Conservation (phyloP, 495 filamentous ascomycete genomes). For the Aspergillus olivimuriae region DNA sequence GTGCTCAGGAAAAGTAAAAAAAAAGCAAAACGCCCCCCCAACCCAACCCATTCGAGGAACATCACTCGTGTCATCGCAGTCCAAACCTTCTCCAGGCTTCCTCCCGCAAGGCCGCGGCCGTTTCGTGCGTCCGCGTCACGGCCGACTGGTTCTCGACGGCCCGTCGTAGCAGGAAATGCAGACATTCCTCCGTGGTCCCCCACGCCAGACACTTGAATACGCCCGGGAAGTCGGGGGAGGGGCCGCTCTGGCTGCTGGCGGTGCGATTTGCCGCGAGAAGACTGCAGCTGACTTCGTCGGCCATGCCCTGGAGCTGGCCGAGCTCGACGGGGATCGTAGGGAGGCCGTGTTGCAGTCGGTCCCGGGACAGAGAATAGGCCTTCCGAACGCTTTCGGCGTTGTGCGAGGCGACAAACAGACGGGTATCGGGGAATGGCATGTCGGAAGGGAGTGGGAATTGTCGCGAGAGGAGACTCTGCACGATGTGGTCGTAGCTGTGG, state of each 20-base stretch:
- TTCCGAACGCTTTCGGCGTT: constrained; percentile 37
- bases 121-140: constrained; percentile 60
- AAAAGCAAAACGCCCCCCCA: not conserved
- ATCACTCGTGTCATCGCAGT: constrained; percentile 27
- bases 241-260: constrained; percentile 13
- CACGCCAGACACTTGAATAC: constrained; percentile 83
- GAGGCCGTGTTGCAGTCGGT: constrained; percentile 32
- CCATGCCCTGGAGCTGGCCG: constrained; percentile 89
- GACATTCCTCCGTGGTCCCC: constrained; percentile 77
- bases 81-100: constrained; percentile 49
- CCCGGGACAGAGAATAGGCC: constrained; percentile 26
- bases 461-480: constrained; percentile 54
- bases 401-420: constrained; percentile 22
- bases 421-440: constrained; percentile 13
- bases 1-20: not conserved
- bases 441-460: constrained; percentile 57
- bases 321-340: constrained; percentile 54
- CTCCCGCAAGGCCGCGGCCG: constrained; percentile 55
- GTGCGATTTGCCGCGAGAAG: constrained; percentile 44
- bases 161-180: constrained; percentile 74
- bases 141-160: constrained; percentile 84
- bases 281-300: constrained; percentile 78
- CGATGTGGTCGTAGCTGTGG: constrained; percentile 34
- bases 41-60: not conserved
- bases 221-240: too few relatives aligned